Conservation (phyloP, 1,284 basidiomycete genomes). For the Fomitopsis pinicola region DNA sequence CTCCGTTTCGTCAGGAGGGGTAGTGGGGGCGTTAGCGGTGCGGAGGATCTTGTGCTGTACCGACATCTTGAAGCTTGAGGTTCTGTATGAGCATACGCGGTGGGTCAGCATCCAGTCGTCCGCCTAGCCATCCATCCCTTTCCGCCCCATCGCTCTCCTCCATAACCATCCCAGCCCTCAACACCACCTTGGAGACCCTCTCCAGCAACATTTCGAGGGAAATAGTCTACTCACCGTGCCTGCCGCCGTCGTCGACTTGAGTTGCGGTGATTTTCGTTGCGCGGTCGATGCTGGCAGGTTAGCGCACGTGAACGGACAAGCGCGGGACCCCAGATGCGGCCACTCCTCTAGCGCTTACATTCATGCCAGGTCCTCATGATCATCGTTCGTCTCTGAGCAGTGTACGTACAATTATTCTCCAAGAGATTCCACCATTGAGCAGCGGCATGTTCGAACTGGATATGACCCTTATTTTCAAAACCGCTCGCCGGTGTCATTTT, state of each 20-base stretch:
- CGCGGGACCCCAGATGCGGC: not conserved
- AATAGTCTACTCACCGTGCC: constrained; percentile 40
- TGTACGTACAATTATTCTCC: too few species aligned
- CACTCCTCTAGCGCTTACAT: not conserved
- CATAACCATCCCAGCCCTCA: constrained; percentile 8
- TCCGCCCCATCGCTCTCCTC: constrained; percentile 30
- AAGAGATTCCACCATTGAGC: not conserved
- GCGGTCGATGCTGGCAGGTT: constrained; percentile 6
- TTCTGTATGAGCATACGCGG: constrained; percentile 21
- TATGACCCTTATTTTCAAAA: not conserved
- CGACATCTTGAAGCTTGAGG: constrained; percentile 58
- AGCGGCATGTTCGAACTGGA: not conserved
- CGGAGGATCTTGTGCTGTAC: constrained; percentile 87
- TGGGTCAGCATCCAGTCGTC: constrained; percentile 40
- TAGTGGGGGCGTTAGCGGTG: constrained; percentile 92
- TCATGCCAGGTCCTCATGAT: not conserved
- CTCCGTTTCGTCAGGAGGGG: constrained; percentile 91
- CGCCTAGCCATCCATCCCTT: constrained; percentile 41
- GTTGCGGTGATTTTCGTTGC: constrained; percentile 12
- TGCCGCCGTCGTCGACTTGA: constrained; percentile 37
- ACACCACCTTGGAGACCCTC: constrained; percentile 7
- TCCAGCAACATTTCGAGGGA: constrained; percentile 14
- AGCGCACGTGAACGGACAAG: not conserved
- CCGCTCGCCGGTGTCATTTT: not conserved
- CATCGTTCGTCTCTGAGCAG: too few species aligned